These are phyloP conservation scores for Pisolithus thermaeus DNA, from an alignment of 1,284 basidiomycete species.

Conservation along the genomic window DNA sequence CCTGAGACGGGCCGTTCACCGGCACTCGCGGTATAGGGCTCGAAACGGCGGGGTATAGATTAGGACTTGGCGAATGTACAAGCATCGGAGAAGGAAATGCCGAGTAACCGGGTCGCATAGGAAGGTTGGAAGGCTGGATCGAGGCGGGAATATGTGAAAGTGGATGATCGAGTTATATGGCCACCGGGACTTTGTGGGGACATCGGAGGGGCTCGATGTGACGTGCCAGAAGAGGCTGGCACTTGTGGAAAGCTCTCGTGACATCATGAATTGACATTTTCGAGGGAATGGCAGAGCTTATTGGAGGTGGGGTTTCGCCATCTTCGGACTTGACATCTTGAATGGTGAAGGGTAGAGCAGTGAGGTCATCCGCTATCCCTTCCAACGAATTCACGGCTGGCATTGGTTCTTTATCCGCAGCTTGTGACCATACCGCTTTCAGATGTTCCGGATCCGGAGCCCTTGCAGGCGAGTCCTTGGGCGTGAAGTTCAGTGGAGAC, in stretches of 20 bases:
- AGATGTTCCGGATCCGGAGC: slow-evolving; percentile 72
- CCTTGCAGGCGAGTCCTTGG: slow-evolving; percentile 61
- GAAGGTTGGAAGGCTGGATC: slow-evolving; percentile 34
- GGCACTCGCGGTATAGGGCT: slow-evolving; percentile 62
- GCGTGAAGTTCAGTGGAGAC: slow-evolving; percentile 46
- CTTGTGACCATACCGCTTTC: slow-evolving; percentile 79
- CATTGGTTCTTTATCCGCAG: slow-evolving; percentile 56
- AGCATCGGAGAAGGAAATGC: slow-evolving; percentile 62
- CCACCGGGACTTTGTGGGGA: slow-evolving; percentile 44
- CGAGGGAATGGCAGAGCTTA: slow-evolving; percentile 45
- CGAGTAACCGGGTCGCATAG: slow-evolving; percentile 50
- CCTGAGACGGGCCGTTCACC: slow-evolving; percentile 51
- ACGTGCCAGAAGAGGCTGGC: slow-evolving; percentile 42
- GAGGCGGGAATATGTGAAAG: slow-evolving; percentile 31
- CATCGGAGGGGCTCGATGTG: slow-evolving; percentile 39
- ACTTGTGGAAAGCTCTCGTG: slow-evolving; percentile 76
- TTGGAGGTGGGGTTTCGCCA: slow-evolving; percentile 71
- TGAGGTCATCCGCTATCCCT: slow-evolving; percentile 72
- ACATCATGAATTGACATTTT: slow-evolving; percentile 77
- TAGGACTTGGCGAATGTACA: slow-evolving; percentile 59
- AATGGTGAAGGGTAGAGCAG: slow-evolving; percentile 66
- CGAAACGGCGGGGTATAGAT: slow-evolving; percentile 53
- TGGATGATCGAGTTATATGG: slow-evolving; percentile 39
- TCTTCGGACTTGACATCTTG: slow-evolving; percentile 80
- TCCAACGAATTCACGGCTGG: slow-evolving; percentile 72